A percentile compares a stretch with the other conserved stretches of the same genome.
These are phyloP conservation scores for Trichoderma asperelloides DNA, from an alignment of 495 filamentous ascomycete species.

Conservation along the genomic window DNA sequence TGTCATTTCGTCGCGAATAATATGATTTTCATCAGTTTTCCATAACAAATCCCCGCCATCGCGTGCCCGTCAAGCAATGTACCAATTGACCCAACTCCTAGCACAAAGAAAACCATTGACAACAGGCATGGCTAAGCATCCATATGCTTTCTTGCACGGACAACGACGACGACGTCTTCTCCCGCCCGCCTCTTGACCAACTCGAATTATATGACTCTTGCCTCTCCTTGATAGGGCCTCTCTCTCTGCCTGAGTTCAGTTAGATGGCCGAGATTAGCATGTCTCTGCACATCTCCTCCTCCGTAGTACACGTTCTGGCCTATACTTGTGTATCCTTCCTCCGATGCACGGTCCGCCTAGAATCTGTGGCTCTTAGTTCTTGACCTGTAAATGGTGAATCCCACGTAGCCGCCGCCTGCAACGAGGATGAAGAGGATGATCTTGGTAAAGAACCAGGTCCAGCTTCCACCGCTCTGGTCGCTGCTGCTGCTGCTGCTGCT, in stretches of 20 bases:
- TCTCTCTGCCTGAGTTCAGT: background rate
- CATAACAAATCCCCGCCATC: background rate
- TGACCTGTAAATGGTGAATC: constrained; percentile 69
- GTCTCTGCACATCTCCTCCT: background rate
- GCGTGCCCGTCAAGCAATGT: background rate
- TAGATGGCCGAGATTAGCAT: background rate
- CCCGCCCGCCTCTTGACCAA: background rate
- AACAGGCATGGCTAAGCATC: background rate
- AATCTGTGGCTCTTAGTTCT: constrained; percentile 71
- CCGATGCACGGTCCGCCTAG: constrained; percentile 29
- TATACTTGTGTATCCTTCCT: background rate
- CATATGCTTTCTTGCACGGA: background rate
- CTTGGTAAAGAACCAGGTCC: constrained; percentile 92
- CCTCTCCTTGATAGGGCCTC: background rate
- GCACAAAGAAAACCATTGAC: background rate
- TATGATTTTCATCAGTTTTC: background rate
- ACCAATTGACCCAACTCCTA: background rate
- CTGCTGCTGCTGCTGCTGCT: constrained; percentile 22
- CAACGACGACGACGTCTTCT: background rate
- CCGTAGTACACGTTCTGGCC: background rate
- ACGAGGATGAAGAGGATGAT: constrained; percentile 63
- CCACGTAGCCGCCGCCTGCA: constrained; percentile 66
- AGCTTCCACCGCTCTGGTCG: constrained; percentile 52
- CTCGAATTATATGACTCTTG: background rate
- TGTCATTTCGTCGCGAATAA: too few species aligned